These are phyloP conservation scores for Juglanconis oblonga DNA, from an alignment of 2,329 filamentous ascomycete genomes.

Conservation along the genomic window DNA sequence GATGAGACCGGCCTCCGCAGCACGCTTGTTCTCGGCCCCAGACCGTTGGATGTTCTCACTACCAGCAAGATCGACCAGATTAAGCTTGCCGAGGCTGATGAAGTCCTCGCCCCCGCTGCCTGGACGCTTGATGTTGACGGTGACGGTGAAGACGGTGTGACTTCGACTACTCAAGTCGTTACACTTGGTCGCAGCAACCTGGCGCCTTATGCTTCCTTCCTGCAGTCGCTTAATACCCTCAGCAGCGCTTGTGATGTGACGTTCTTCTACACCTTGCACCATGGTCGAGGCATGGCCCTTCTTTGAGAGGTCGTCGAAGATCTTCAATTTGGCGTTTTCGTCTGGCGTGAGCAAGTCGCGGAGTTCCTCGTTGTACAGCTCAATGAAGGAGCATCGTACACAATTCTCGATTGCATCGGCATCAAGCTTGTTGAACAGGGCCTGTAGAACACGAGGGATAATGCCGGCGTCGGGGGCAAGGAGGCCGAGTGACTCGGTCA, in stretches of 20 bases:
- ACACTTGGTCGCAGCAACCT: constrained; percentile 99
- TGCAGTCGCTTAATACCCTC: constrained; percentile 88
- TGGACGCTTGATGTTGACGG: constrained; percentile 80
- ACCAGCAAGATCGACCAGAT: constrained; percentile 92
- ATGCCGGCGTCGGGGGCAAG: constrained; percentile 91
- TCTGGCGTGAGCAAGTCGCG: constrained; percentile 83
- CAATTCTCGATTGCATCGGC: constrained; percentile 75
- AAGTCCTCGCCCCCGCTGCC: constrained; percentile 85
- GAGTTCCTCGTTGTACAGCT: constrained; percentile 96
- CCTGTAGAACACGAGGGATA: constrained; percentile 85
- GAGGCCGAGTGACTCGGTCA: constrained; percentile 81
- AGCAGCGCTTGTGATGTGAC: constrained; percentile 79
- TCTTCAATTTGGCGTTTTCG: constrained; percentile 84
- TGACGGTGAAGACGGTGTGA: constrained; percentile 97
- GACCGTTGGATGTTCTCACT: constrained; percentile 98
- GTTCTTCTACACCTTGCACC: constrained; percentile 97
- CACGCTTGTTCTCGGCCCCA: constrained; percentile 96
- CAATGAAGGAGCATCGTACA: constrained; percentile 98
- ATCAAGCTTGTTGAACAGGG: constrained; percentile 82
- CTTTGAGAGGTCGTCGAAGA: constrained; percentile 85
- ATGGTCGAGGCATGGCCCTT: constrained; percentile 82
- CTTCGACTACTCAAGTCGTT: constrained; percentile 96
- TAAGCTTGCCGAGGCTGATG: constrained; percentile 87
- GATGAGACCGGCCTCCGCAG: constrained; percentile 91
- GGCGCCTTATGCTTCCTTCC: constrained; percentile 85